Evolutionary conservation across 495 filamentous ascomycete genomes (phyloP), one percentile per base, ranked within the genome.

Genomic region (Chaetomium fimeti): DNA sequence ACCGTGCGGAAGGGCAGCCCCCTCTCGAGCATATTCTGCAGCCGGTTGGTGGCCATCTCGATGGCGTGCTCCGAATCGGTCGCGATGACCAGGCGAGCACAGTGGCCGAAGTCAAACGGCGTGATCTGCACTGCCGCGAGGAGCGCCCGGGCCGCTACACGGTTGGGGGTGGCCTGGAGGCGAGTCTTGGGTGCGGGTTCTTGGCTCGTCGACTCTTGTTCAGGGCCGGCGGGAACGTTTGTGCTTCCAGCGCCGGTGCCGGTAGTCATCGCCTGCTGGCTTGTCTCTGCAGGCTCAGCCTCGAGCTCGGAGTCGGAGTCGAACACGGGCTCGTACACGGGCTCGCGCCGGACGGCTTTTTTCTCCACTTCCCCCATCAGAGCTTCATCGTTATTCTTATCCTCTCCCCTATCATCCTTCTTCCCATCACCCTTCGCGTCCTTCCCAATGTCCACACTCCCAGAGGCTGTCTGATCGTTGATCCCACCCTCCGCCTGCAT

Each of bases 41-140:
- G 27, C 2, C 25, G 57, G 57, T 32, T 22, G 16, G 42, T 60
- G 13, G 57, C 57, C 18, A 18, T 32, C 42, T 49, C 25, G 42
- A 49, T 32, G 22, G 25, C 12, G 22, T 27, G 12, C 2, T 45
- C 56, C 15, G 20, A 27, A 13, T 28, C 22, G 22, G 40, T 59
- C 1, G 56, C 56, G 56, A 59, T 28, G 40, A 47, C 12, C 3
- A 59, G 56, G 0, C 56, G 56, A 1, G 56, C 47, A 40, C 56
- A 59, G 56, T 57, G 22, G 40, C 15, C 12, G 8, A 48, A 32
- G 40, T 45, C 42, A 40, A 29, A 11, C 22, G 56, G 15, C 0
- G 12, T 18, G 3, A 59, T 13, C 15, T 59, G 56, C n/a, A 25
- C 16, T 0, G 56, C 56, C 20, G 56, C 56, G 56, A 59, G 56